Percentiles rank a stretch among this genome's conserved stretches.
These are phyloP conservation scores for Potentilla sterilis DNA, from an alignment of 306 rosid genomes.

Conservation along the genomic window DNA sequence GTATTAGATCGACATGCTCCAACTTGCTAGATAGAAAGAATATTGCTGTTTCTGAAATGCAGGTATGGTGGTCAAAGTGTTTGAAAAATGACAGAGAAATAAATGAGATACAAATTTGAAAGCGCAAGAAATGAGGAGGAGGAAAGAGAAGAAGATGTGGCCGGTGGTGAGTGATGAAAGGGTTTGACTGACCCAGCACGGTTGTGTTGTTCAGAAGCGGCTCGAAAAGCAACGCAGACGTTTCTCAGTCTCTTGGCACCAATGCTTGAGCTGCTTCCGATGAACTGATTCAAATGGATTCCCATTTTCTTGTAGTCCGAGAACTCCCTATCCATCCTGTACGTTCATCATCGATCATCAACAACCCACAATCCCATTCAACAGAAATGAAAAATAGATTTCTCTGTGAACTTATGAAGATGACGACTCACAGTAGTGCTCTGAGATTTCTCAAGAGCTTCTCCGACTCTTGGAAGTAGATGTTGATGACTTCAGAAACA, in stretches of 20 bases:
- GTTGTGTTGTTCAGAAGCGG: constrained; percentile 74
- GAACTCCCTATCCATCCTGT: constrained; percentile 69
- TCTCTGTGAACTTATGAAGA: too few species aligned
- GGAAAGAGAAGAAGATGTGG: neutral
- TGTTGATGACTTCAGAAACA: constrained; percentile 85
- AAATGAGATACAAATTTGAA: neutral
- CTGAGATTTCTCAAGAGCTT: constrained; percentile 77
- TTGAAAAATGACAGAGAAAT: neutral
- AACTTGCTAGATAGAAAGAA: neutral
- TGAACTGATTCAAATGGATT: constrained; percentile 84
- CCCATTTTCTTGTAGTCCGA: constrained; percentile 79
- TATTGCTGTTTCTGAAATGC: neutral
- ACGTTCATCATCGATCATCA: neutral
- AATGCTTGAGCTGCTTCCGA: constrained; percentile 96
- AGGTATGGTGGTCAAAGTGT: neutral
- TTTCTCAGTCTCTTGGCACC: constrained; percentile 89
- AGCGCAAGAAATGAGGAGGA: constrained; percentile 24
- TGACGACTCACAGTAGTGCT: constrained; percentile 55
- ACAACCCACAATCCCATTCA: neutral
- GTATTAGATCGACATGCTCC: neutral
- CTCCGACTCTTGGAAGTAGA: constrained; percentile 89
- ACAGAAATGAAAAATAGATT: too few species aligned
- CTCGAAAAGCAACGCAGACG: constrained; percentile 89
- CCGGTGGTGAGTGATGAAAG: neutral
- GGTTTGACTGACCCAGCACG: constrained; percentile 55